Conservation (phyloP, 169 alveolate genomes). For the Plasmodium cynomolgi region DNA sequence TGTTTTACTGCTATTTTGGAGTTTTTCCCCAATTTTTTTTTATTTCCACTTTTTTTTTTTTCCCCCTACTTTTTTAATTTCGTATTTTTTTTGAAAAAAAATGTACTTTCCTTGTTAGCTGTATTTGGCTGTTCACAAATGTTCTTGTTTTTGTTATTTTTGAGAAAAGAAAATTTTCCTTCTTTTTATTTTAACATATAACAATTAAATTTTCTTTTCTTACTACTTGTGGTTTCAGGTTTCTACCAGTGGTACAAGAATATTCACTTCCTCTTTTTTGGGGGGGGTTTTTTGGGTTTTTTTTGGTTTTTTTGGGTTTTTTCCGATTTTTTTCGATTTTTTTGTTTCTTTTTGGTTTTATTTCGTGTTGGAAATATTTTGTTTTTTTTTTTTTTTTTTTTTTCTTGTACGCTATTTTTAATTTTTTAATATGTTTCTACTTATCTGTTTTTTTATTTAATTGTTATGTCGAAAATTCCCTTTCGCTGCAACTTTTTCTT, state of each 20-base stretch:
- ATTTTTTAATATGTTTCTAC: neutral
- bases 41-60: neutral
- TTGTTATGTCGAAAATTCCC: neutral
- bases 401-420: neutral
- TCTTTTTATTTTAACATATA: neutral
- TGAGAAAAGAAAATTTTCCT: neutral
- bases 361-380: neutral
- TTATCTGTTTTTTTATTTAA: neutral
- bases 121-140: neutral
- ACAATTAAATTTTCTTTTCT: neutral
- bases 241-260: neutral
- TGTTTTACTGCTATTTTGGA: neutral
- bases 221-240: neutral
- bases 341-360: neutral
- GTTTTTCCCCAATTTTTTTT: neutral
- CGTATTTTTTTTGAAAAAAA: neutral
- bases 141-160: neutral
- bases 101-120: neutral
- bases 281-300: no score
- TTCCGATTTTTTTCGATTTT: neutral
- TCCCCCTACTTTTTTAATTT: neutral
- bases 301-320: neutral
- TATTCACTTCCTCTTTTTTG: no score
- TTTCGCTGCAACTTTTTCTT: neutral
- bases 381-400: neutral